phyloP scores from a whole-genome alignment of 495 filamentous ascomycete species.

The Hypoxylon rickii region DNA sequence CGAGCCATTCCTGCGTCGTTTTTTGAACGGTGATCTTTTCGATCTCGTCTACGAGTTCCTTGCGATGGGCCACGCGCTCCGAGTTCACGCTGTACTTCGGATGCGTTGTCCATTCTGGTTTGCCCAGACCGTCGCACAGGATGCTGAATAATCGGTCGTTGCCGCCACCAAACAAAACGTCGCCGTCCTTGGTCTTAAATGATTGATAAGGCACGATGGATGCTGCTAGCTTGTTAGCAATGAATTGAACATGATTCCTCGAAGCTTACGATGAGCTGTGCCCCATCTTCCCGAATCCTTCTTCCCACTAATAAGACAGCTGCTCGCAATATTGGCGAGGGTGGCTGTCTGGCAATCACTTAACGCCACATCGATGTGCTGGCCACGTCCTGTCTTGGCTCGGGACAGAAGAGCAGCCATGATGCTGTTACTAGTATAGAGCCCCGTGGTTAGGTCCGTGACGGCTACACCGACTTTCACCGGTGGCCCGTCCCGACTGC shows the following conservation, averaged over 20 bases:
- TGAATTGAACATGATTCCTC: background rate
- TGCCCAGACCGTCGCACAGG: slow-evolving; percentile 76
- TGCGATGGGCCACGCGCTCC: slow-evolving; percentile 77
- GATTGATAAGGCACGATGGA: slow-evolving; percentile 95
- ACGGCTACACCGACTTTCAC: slow-evolving; percentile 98
- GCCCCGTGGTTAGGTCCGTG: slow-evolving; percentile 90
- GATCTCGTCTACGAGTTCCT: slow-evolving; percentile 75
- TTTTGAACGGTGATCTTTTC: slow-evolving; percentile 72
- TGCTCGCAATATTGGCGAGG: slow-evolving; percentile 89
- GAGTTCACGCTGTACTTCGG: slow-evolving; percentile 77
- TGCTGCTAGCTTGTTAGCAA: slow-evolving; percentile 54
- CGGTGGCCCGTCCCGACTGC: slow-evolving; percentile 81
- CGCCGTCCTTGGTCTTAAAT: slow-evolving; percentile 91
- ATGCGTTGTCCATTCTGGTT: slow-evolving; percentile 80
- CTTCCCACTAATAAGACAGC: slow-evolving; percentile 84
- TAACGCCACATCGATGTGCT: slow-evolving; percentile 89
- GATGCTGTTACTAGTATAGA: slow-evolving; percentile 97
- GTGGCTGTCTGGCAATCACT: slow-evolving; percentile 96
- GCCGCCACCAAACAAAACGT: slow-evolving; percentile 89
- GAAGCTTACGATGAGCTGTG: slow-evolving; percentile 83
- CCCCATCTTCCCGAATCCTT: slow-evolving; percentile 90
- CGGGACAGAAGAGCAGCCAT: slow-evolving; percentile 89
- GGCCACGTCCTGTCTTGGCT: slow-evolving; percentile 61
- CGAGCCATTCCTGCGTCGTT: slow-evolving; percentile 88
- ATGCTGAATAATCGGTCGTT: slow-evolving; percentile 92